These are phyloP conservation scores for Alternaria sp. DNA, from an alignment of 2,329 filamentous ascomycete genomes.

Conservation along the genomic window DNA sequence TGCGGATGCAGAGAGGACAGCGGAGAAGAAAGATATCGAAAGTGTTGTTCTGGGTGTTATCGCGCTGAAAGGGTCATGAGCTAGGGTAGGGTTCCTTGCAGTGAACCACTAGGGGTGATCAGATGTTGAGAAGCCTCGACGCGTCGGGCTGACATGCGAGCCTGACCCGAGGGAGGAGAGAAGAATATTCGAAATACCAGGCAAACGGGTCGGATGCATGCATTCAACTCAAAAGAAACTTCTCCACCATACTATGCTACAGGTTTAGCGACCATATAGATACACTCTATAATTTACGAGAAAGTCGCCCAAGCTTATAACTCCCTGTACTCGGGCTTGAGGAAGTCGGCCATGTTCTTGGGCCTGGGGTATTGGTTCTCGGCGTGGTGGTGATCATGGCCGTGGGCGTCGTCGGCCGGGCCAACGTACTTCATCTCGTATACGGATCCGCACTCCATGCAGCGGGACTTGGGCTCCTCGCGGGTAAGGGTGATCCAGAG, in stretches of 20 bases:
- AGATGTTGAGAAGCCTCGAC: background rate
- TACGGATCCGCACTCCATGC: constrained; percentile 93
- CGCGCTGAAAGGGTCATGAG: constrained; percentile 70
- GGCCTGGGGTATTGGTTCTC: constrained; percentile 67
- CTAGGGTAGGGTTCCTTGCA: background rate
- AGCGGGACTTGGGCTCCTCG: constrained; percentile 90
- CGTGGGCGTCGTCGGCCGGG: constrained; percentile 73
- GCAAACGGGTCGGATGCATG: background rate
- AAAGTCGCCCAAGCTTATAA: constrained; percentile 29
- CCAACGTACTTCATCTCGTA: constrained; percentile 99
- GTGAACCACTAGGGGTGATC: background rate
- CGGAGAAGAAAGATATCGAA: constrained; percentile 66
- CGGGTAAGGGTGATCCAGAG: constrained; percentile 90
- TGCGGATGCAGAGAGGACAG: constrained; percentile 40
- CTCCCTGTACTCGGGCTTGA: constrained; percentile 94
- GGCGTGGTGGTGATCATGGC: constrained; percentile 55
- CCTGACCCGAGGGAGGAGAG: background rate
- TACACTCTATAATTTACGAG: constrained; percentile 31
- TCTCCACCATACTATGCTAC: constrained; percentile 45
- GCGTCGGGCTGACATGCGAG: background rate
- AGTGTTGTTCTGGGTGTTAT: constrained; percentile 75
- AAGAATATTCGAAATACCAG: background rate
- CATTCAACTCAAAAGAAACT: constrained; percentile 18
- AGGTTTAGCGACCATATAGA: constrained; percentile 37
- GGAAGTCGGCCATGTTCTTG: constrained; percentile 95